These are phyloP conservation scores for Eucalyptus erythrocorys DNA, from an alignment of 345 rosid species.

Conservation along the genomic window DNA sequence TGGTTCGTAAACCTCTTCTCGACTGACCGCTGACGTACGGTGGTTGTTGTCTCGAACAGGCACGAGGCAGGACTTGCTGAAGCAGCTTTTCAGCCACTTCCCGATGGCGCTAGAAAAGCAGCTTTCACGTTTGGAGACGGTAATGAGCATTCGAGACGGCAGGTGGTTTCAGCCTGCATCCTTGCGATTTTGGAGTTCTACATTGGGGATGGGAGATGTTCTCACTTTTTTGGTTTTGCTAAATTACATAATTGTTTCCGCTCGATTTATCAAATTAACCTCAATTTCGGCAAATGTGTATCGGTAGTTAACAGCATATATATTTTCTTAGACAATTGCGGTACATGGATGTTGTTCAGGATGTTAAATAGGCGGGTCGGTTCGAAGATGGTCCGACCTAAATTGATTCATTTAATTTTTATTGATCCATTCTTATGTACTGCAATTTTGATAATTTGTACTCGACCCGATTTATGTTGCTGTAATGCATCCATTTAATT, in stretches of 20 bases:
- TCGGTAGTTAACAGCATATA: accelerated
- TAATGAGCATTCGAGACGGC: neutral
- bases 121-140: neutral
- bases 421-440: too few species aligned
- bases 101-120: neutral
- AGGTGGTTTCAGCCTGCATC: neutral
- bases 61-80: too few species aligned
- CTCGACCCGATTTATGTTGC: too few species aligned
- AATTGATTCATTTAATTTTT: too few species aligned
- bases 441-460: too few species aligned
- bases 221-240: neutral
- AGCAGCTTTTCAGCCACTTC: too few species aligned
- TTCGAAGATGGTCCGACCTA: too few species aligned
- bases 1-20: too few species aligned
- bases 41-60: too few species aligned
- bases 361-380: accelerated
- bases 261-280: neutral
- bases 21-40: accelerated
- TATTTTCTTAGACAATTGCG: accelerated
- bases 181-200: neutral
- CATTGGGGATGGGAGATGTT: neutral
- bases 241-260: neutral
- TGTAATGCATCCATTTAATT: too few species aligned
- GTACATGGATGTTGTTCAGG: accelerated
- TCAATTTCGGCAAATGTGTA: accelerated